Conservation (phyloP, 75 land plant genomes). For the Sequoiadendron giganteum region DNA sequence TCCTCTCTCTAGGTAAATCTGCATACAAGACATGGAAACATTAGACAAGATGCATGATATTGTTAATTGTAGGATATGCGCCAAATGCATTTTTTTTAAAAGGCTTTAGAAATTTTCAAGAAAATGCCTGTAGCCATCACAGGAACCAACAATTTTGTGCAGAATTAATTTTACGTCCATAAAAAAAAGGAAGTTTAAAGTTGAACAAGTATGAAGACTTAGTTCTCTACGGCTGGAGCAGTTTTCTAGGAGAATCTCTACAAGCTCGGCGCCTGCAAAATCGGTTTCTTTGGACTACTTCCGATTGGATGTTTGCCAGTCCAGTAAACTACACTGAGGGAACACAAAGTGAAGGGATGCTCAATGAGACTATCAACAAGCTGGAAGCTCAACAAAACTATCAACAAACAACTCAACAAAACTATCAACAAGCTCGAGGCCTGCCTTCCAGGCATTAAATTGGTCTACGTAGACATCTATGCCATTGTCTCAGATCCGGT, state of each 20-base stretch:
- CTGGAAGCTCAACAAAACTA: too few species aligned
- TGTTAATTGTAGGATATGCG: too few species aligned
- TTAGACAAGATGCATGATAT: too few species aligned
- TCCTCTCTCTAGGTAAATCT: too few species aligned
- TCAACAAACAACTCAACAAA: constrained; percentile 30
- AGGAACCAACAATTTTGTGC: constrained; percentile 43
- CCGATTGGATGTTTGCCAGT: constrained; percentile 11
- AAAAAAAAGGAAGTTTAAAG: background rate
- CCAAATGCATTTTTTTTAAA: too few species aligned
- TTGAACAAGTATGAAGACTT: constrained; percentile 26
- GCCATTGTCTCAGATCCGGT: constrained; percentile 24
- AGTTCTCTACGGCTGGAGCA: background rate
- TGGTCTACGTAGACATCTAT: constrained; percentile 45
- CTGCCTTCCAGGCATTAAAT: background rate
- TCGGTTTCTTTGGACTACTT: background rate
- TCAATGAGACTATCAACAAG: too few species aligned
- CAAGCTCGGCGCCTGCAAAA: constrained; percentile 11
- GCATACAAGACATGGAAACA: too few species aligned
- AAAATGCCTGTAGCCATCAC: constrained; percentile 23
- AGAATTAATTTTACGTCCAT: constrained; percentile 21
- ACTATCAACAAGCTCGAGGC: constrained; percentile 11
- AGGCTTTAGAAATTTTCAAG: too few species aligned
- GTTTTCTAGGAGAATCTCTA: background rate
- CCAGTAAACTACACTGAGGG: background rate
- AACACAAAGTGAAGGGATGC: background rate